Evolutionary conservation across 2,329 filamentous ascomycete species (phyloP).

Genomic region (Hypocreales sp.): DNA sequence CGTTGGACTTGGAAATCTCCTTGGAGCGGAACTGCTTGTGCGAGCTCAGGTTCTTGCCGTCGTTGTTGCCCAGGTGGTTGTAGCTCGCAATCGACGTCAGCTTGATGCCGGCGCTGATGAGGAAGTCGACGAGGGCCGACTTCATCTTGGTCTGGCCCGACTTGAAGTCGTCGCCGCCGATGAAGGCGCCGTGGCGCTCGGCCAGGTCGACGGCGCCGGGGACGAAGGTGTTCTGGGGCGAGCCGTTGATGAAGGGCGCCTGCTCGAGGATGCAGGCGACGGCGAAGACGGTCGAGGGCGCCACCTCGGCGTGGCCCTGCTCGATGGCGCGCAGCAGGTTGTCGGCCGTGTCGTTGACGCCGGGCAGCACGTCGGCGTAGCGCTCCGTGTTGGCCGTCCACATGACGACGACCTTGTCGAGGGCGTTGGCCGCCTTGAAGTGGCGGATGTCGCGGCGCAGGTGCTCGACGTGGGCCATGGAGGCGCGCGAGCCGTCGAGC

Average conservation of each 20-base stretch:
- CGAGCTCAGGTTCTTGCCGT: conserved; percentile 95
- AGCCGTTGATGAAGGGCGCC: conserved; percentile 95
- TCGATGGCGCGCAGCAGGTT: conserved; percentile 84
- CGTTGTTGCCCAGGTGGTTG: conserved; percentile 99
- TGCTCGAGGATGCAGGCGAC: conserved; percentile 86
- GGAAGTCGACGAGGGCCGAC: conserved; percentile 92
- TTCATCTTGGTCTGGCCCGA: conserved; percentile 99
- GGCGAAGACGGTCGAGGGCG: conserved; percentile 90
- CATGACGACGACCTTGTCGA: conserved; percentile 93
- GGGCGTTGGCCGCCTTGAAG: conserved; percentile 71
- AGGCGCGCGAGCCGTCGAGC: conserved; percentile 70
- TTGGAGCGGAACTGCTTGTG: conserved; percentile 98
- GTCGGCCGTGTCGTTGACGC: conserved; percentile 92
- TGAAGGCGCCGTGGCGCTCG: conserved; percentile 73
- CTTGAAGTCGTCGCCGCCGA: conserved; percentile 98
- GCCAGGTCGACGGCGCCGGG: conserved; percentile 83
- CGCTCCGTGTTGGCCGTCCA: conserved; percentile 99
- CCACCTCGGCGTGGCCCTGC: conserved; percentile 74
- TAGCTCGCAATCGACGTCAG: conserved; percentile 97
- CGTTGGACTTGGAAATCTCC: conserved; percentile 98
- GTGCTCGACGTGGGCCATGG: conserved; percentile 75
- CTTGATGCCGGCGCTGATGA: conserved; percentile 98
- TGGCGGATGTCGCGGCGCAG: conserved; percentile 87
- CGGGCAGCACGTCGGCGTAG: conserved; percentile 73
- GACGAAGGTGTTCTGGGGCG: conserved; percentile 97